Evolutionary conservation across 805 yeast genomes (phyloP), one percentile per base, ranked within the genome.

Genomic region (Kodamaea fukazawae): DNA sequence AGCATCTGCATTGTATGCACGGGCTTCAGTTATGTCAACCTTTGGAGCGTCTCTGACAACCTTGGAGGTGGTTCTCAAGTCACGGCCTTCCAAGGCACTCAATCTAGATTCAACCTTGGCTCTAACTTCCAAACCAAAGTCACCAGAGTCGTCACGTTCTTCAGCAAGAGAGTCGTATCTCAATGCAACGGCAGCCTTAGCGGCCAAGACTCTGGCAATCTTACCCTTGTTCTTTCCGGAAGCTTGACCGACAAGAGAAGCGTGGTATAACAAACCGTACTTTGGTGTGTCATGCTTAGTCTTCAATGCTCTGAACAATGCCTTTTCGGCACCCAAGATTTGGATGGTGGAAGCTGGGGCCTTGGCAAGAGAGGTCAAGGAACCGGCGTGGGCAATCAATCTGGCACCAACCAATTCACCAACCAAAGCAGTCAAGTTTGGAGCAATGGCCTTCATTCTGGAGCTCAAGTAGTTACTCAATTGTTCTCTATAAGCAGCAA

Each of bases 331-430:
- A 67, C 99, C 99, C 63, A 93, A 78, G 53, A 93, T 91, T 76
- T 93, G 99, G 49, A 93, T 84, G 42, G 99, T 93, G 15, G 99
- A 93, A 47, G 99, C 98, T 53, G 99, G 98, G 36, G 97, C 95
- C 74, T 93, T 93, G 52, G 99, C 96, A 56, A 93, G 76, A 43
- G 95, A 87, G 56, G 90, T 83, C 56, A 93, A 74, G 52, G 96
- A 86, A 58, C 99, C 99, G 39, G 98, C 83, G 65, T 93, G 99
- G 31, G 99, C 93, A 63, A 93, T 93, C 62, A 93, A 78, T 71
- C 99, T 81, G 46, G 99, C 99, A 69, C 99, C 99, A 36, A 93
- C 95, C 53, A 93, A 80, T 73, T 93, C 99, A 61, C 99, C 99
- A 48, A 93, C 96, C 54, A 93, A 78, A 35, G 93, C 83, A 36